Base-by-base conservation (phyloP, 2,329 filamentous ascomycete species). In the Pyrenophora graminea region DNA sequence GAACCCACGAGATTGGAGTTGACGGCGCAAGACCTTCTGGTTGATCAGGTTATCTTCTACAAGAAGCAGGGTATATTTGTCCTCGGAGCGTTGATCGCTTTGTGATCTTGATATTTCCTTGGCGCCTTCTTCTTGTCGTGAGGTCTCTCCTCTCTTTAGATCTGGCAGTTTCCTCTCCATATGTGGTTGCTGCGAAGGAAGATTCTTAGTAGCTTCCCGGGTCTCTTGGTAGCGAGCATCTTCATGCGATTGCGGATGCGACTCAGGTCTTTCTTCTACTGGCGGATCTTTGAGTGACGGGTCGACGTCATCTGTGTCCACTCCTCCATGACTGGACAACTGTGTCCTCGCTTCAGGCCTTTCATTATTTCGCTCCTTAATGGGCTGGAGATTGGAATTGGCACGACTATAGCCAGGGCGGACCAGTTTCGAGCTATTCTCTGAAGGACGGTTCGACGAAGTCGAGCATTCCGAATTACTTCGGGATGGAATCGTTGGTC, bases 31-130 rank as follows among this genome's bases (percentile, higher is more conserved):
- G 21, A 81, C 78, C 17, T 78, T 77, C 0, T 80, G 70, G 18
- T 81, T 81, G 47, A 80, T 76, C 2, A 73, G 47, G 39, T 80
- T 81, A 52, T 80, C 79, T 53, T 80, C 79, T 0, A 80, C 78
- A 1, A 81, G 62, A 0, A 81, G 68, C 6, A 74, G 48, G 2
- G 66, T 71, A 8, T 57, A 53, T 8, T 60, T 61, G 3, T 45
- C 39, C 17, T 66, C 58, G 3, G 53, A 55, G 3, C 44, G 51
- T n/a, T 56, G 43, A 13, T 54, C 37, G 19, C 55, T 66, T 40
- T 70, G 67, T 9, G 51, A 48, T 32, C 53, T 48, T 2, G 67
- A 63, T 10, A 53, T 31, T 4, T 60, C 53, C 8, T 59, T 42
- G 2, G 67, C 61, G 15, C 42, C 46, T 2, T 47, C 44, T 36